Base-by-base conservation (phyloP, 2,329 filamentous ascomycete genomes). In the Lachnellula cervina region DNA sequence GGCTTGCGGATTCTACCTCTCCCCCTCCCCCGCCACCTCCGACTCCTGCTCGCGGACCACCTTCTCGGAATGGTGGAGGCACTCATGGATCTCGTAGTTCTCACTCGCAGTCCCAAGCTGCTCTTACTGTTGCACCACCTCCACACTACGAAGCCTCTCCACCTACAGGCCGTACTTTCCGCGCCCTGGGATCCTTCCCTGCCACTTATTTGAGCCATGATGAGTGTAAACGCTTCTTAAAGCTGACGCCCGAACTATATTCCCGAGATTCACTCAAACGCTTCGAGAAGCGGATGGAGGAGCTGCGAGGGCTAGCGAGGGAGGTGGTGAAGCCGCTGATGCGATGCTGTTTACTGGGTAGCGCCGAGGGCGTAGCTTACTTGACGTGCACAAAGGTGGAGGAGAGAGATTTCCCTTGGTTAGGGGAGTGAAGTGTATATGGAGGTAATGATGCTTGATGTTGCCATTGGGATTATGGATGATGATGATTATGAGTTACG, bases 171-270 rank as follows among this genome's bases (percentile, higher is more conserved):
- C 83, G 87, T 46, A 82, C 92, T 1, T 96, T 93, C 71, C 83
- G 90, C 43, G 80, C 87, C 2, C 78, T 97, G 8, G 91, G 90
- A 34, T 75, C 81, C 2, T 76, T 76, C 4, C 75, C 82, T 0
- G 71, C 79, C 9, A 77, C 80, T 0, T 97, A 94, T 68, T 81
- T 97, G 5, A 73, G 77, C 1, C 90, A 93, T 69, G 91, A 96
- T 62, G 92, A 96, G 62, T 88, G 93, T 69, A 97, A 96, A 72
- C 83, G 84, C 21, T 97, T 97, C 66, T 79, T 97, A 51, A 95
- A 96, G 70, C 76, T 93, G 21, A 86, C 83, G 11, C 88, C 90
- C 0, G 88, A 94, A 19, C 73, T 93, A 7, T 96, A 97, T 73
- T 90, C 82, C 45, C 81, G 92, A 17, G 92, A 97, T n/a, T 93